A percentile compares a stretch with the other conserved stretches of the same genome.
These are phyloP conservation scores for Sclerotinia sclerotiorum DNA, from an alignment of 2,329 filamentous ascomycete genomes.

Conservation along the genomic window DNA sequence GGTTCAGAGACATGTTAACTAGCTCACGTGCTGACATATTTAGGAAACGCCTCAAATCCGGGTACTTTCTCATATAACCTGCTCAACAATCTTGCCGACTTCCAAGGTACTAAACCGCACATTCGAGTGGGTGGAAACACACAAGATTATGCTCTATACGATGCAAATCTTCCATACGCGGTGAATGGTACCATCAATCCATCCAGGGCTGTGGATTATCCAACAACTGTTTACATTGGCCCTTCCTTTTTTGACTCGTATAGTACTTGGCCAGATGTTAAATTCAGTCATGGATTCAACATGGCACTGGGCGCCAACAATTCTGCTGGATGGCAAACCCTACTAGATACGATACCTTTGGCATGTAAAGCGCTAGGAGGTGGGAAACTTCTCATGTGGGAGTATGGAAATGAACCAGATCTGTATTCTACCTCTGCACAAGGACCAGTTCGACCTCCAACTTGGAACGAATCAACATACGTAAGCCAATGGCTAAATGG, in stretches of 20 bases:
- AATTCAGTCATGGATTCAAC: slow-evolving; percentile 64
- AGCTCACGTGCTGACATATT: background rate
- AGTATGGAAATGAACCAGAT: slow-evolving; percentile 66
- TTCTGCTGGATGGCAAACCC: slow-evolving; percentile 50
- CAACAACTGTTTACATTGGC: slow-evolving; percentile 59
- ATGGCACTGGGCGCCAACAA: slow-evolving; percentile 52
- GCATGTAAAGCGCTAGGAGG: slow-evolving; percentile 56
- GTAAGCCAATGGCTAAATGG: slow-evolving; percentile 59
- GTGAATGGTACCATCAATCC: slow-evolving; percentile 54
- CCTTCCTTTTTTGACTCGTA: slow-evolving; percentile 65
- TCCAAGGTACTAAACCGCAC: slow-evolving; percentile 57
- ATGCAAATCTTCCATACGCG: slow-evolving; percentile 51
- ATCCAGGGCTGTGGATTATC: slow-evolving; percentile 56
- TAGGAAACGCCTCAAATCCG: slow-evolving; percentile 53
- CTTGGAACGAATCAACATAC: slow-evolving; percentile 56
- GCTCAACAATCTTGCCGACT: slow-evolving; percentile 54
- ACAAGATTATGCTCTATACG: slow-evolving; percentile 63
- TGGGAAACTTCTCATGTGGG: slow-evolving; percentile 56
- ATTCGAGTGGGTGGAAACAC: slow-evolving; percentile 67
- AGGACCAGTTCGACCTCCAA: slow-evolving; percentile 50
- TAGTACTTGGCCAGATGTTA: slow-evolving; percentile 53
- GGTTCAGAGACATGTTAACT: background rate
- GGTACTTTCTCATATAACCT: slow-evolving; percentile 62
- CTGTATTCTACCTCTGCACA: slow-evolving; percentile 55
- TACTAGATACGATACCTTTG: slow-evolving; percentile 55